phyloP scores from a whole-genome alignment of 1,139 yeast genomes.

The Suhomyces yuchorum region DNA sequence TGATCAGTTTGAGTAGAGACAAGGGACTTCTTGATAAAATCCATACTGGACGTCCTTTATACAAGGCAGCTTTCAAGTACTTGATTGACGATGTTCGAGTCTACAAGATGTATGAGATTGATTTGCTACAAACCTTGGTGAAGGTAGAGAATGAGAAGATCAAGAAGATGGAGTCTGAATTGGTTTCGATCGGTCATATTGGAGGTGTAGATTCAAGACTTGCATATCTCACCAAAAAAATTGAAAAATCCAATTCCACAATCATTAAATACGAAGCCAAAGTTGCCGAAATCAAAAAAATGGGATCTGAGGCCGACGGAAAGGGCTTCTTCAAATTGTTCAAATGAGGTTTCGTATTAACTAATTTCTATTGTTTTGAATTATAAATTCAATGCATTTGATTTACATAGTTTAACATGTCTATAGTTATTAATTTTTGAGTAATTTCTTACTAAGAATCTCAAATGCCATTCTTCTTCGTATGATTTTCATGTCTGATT shows the following conservation, averaged over 20 bases:
- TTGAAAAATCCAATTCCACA: conserved; percentile 55
- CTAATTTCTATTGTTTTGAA: too few species aligned
- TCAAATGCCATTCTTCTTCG: conserved; percentile 72
- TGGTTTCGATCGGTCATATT: conserved; percentile 54
- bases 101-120: conserved; percentile 63
- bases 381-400: background rate
- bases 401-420: background rate
- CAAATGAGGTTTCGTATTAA: too few species aligned
- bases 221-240: conserved; percentile 64
- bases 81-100: conserved; percentile 61
- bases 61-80: conserved; percentile 73
- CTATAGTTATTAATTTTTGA: background rate
- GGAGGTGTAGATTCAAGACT: conserved; percentile 61
- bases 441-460: conserved; percentile 30
- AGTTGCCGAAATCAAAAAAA: conserved; percentile 22
- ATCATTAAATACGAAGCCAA: conserved; percentile 45
- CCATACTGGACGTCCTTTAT: conserved; percentile 82
- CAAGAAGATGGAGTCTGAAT: conserved; percentile 66
- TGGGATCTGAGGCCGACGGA: conserved; percentile 7
- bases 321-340: conserved; percentile 17
- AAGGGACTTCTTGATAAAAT: conserved; percentile 73
- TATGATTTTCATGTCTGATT: conserved; percentile 68
- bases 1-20: conserved; percentile 67
- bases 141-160: conserved; percentile 66
- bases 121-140: conserved; percentile 56